phyloP scores from a whole-genome alignment of 176 grass and related monocot genomes.

The Tillandsia fasciculata region DNA sequence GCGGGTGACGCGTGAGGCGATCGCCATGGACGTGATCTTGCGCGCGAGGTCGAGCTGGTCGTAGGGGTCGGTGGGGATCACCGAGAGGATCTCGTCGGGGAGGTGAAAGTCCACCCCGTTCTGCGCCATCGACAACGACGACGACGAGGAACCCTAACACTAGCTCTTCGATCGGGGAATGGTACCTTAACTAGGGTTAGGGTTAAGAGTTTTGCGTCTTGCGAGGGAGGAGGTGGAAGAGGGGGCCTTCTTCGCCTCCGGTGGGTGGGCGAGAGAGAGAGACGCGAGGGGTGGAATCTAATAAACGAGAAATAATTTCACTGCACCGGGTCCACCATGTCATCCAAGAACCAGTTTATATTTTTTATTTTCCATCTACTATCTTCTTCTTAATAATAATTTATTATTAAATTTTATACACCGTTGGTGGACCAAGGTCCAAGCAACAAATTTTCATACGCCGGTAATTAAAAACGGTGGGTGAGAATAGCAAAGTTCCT shows the following conservation, averaged over 20 bases:
- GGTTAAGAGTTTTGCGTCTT: neutral
- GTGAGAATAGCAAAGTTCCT: neutral
- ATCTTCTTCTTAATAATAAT: no score
- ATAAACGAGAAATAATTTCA: neutral
- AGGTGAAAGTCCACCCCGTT: constrained; percentile 65
- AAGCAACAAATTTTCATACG: no score
- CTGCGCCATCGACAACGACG: constrained; percentile 21
- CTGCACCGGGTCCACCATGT: no score
- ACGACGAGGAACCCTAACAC: neutral
- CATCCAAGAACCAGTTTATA: no score
- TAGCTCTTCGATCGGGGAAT: neutral
- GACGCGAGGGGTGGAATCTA: neutral
- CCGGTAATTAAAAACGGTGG: neutral
- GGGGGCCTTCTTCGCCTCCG: neutral
- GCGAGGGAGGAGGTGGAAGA: neutral
- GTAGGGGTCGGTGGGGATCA: constrained; percentile 92
- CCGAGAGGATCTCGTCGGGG: constrained; percentile 79
- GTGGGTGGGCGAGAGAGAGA: neutral
- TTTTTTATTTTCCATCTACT: no score
- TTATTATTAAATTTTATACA: no score
- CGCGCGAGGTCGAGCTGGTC: constrained; percentile 90
- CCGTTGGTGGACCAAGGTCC: no score
- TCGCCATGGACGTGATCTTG: constrained; percentile 98
- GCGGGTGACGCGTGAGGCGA: constrained; percentile 66
- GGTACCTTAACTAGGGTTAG: neutral